Evolutionary conservation across 805 yeast species (phyloP), one percentile per base, ranked within the genome.

Genomic region (Pichia occidentalis): DNA sequence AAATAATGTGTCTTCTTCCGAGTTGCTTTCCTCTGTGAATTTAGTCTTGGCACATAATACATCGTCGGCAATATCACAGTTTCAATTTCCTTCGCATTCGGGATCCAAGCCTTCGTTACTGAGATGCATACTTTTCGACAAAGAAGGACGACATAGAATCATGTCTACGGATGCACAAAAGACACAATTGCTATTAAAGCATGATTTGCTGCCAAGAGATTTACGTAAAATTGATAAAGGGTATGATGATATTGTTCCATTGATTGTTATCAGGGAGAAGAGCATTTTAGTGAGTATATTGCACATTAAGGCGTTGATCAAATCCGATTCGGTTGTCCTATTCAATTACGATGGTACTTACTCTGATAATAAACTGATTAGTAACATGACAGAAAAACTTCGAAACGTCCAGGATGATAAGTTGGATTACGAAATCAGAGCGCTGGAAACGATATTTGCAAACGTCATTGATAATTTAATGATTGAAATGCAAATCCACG

Each of bases 361-460:
- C 44, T 63, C 75, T 1, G 67, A 65, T 36, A 61, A 65, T 10
- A 50, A 59, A n/a, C 68, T 75, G 34, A 52, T 73, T 10, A 57
- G 61, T 24, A 72, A 66, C 31, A 46, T 75, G 47, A 53, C 64
- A 4, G 55, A 53, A 13, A 63, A 68, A 24, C 56, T 75, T 29
- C 44, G 58, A 21, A 52, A 60, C 6, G 54, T 50, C 7, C 54
- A 58, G 4, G 60, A 59, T 51, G 58, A 56, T 12, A 42, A 42
- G 11, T 63, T 86, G 14, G 90, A 95, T 0, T 92, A 87, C 58
- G 98, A 92, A 54, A 79, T 88, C 53, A 66, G 95, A 33, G 98
- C 97, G 0, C 56, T 92, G 27, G 98, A 92, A 53, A 78, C 94
- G 0, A 82, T 92, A 7, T 71, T 92, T 45, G 77, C 85, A 22